phyloP scores from a whole-genome alignment of 2,329 filamentous ascomycete species.

The Aschersonia sp. region DNA sequence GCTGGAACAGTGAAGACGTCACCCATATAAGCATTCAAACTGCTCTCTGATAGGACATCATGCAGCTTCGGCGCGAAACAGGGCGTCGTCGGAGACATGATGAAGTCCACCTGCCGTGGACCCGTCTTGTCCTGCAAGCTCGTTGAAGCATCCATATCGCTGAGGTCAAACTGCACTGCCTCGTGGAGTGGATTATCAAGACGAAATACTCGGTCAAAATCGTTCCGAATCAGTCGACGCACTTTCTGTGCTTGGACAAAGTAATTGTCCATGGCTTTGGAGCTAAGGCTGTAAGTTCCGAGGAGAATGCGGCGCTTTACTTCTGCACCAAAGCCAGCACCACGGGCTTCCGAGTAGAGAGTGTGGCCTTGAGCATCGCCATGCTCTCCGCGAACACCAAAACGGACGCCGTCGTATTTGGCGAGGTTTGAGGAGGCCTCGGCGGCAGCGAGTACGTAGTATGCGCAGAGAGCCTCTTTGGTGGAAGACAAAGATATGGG shows the following conservation, averaged over 20 bases:
- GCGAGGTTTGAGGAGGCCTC: slow-evolving; percentile 93
- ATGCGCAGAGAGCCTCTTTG: slow-evolving; percentile 73
- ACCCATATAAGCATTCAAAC: slow-evolving; percentile 73
- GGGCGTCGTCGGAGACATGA: slow-evolving; percentile 79
- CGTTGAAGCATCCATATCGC: slow-evolving; percentile 40
- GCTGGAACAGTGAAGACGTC: slow-evolving; percentile 95
- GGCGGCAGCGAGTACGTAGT: slow-evolving; percentile 89
- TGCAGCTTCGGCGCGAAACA: slow-evolving; percentile 53
- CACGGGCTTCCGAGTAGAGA: slow-evolving; percentile 65
- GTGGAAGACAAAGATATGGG: slow-evolving; percentile 74
- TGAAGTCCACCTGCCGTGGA: slow-evolving; percentile 60
- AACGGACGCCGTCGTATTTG: slow-evolving; percentile 94
- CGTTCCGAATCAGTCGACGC: slow-evolving; percentile 65
- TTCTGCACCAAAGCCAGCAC: slow-evolving; percentile 65
- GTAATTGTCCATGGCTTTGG: slow-evolving; percentile 87
- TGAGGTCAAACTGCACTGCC: slow-evolving; percentile 38
- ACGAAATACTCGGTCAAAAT: slow-evolving; percentile 72
- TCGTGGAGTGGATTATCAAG: slow-evolving; percentile 53
- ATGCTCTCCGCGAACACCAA: slow-evolving; percentile 46
- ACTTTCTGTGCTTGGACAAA: slow-evolving; percentile 89
- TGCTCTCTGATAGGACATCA: slow-evolving; percentile 37
- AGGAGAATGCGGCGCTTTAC: slow-evolving; percentile 78
- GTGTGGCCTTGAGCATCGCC: slow-evolving; percentile 44
- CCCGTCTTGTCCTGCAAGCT: slow-evolving; percentile 40
- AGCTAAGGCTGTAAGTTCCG: slow-evolving; percentile 80